These are phyloP conservation scores for Leptographium radiaticola DNA, from an alignment of 2,329 filamentous ascomycete genomes.

Conservation along the genomic window DNA sequence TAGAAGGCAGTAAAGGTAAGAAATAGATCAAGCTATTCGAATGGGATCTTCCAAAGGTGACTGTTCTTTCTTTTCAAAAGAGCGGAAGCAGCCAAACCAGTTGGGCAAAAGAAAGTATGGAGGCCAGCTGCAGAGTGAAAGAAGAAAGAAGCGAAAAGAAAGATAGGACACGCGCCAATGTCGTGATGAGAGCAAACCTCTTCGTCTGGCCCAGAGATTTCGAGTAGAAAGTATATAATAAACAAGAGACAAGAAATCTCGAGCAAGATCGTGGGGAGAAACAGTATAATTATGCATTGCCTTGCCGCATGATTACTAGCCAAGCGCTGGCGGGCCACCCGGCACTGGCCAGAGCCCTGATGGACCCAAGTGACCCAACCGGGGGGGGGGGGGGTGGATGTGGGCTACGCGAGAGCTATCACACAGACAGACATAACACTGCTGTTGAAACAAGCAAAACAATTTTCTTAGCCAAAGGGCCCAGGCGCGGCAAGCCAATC, in stretches of 20 bases:
- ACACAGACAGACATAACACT: not conserved
- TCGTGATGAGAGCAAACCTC: slow-evolving; percentile 14
- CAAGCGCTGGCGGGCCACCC: slow-evolving; percentile 21
- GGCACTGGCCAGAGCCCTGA: not conserved
- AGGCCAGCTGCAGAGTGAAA: slow-evolving; percentile 32
- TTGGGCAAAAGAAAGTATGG: slow-evolving; percentile 26
- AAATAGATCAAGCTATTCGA: slow-evolving; percentile 1
- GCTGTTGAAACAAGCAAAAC: not conserved
- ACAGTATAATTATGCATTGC: slow-evolving; percentile 25
- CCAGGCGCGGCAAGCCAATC: not conserved
- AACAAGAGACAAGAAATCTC: slow-evolving; percentile 15
- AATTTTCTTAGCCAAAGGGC: not conserved
- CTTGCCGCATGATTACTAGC: slow-evolving; percentile 20
- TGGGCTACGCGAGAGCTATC: not conserved
- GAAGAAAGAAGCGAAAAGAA: slow-evolving; percentile 24
- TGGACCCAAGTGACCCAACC: slow-evolving; percentile 8
- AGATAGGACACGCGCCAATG: slow-evolving; percentile 24
- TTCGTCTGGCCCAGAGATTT: not conserved
- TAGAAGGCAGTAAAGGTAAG: slow-evolving; percentile 1
- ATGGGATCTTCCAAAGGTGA: not conserved
- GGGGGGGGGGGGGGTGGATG: slow-evolving; percentile 16
- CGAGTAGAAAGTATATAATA: not conserved
- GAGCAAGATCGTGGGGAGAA: slow-evolving; percentile 8
- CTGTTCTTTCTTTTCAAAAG: slow-evolving; percentile 20
- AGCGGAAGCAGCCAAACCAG: slow-evolving; percentile 45